Evolutionary conservation across 345 rosid genomes (phyloP), one percentile per base, ranked within the genome.

Genomic region (Geranium brycei): DNA sequence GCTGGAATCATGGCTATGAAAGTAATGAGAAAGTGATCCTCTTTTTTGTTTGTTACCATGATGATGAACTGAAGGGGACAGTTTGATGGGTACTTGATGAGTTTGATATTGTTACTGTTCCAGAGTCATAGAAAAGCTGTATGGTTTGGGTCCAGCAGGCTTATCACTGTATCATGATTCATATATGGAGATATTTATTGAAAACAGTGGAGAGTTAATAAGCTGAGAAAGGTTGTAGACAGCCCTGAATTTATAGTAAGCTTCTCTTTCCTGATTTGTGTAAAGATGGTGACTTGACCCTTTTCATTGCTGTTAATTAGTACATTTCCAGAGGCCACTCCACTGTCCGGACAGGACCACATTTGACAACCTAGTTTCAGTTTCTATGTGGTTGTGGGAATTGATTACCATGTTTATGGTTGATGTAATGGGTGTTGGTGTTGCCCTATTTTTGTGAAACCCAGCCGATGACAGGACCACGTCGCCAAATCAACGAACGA

Each of bases 221-320:
- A 38, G 53, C 53, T 47, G 53, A 47, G 53, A 47, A 6, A 13
- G 53, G 14, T 47, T 8, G 53, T 47, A 47, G 53, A 47, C 53
- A 47, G 53, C 53, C 53, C 53, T 47, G 53, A 47, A 47, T 47
- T 47, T 47, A 47, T 3, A 47, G 53, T 11, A 47, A 19, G 31
- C 23, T 31, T 61, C 59, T 18, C 53, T 66, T 62, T 16, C 73
- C 70, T 17, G 32, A 11, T 47, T 47, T 47, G 53, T 47, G 53
- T 47, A 47, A 23, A 47, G 53, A 47, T 47, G 15, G 53, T 13
- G 53, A 47, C 53, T 13, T 47, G 14, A 47, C 53, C 53, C 7
- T 11, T 13, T 47, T 47, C 13, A 47, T 47, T 47, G 14, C 15
- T 47, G 53, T 13, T 11, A 47, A 13, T 47, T 35, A 4, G 41